Percentiles rank a stretch among this genome's conserved stretches.
These are phyloP conservation scores for Ophiostoma ulmi DNA, from an alignment of 2,329 filamentous ascomycete species.

Conservation along the genomic window DNA sequence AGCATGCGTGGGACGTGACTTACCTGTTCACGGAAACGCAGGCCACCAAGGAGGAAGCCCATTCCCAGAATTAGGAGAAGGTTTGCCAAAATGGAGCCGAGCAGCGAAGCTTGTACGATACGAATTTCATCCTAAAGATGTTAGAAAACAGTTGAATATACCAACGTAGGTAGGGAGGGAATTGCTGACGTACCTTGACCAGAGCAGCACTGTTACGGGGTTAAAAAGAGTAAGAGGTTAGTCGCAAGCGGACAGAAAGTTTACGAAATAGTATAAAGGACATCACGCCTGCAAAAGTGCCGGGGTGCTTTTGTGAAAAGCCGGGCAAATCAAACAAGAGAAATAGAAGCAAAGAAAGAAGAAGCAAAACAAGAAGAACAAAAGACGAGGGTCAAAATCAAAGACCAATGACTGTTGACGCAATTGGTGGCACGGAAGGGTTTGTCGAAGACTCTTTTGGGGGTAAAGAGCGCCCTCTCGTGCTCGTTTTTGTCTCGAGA, in stretches of 20 bases:
- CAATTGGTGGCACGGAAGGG: constrained; percentile 50
- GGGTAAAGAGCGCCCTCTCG: constrained; percentile 46
- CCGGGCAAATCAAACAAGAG: constrained; percentile 15
- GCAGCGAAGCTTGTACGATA: constrained; percentile 83
- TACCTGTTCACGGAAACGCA: constrained; percentile 81
- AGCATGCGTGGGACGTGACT: constrained; percentile 25
- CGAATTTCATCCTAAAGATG: constrained; percentile 65
- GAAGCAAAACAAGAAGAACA: background rate
- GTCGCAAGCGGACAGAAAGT: constrained; percentile 24
- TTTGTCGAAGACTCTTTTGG: constrained; percentile 39
- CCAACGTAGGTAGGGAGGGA: background rate
- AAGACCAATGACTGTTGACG: constrained; percentile 38
- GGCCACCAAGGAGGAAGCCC: constrained; percentile 80
- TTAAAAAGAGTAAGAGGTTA: constrained; percentile 33
- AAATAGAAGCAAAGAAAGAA: background rate
- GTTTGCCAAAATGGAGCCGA: constrained; percentile 87
- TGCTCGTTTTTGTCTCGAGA: constrained; percentile 44
- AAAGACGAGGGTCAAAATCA: constrained; percentile 20
- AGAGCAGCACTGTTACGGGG: constrained; percentile 59
- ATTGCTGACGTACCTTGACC: constrained; percentile 51
- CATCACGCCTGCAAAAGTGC: constrained; percentile 24
- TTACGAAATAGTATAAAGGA: constrained; percentile 16
- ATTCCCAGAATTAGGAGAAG: constrained; percentile 85
- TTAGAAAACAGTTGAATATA: background rate
- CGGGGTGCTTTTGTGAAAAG: constrained; percentile 21